Conservation (phyloP, 495 filamentous ascomycete genomes). For the Aspergillus kassunensis region DNA sequence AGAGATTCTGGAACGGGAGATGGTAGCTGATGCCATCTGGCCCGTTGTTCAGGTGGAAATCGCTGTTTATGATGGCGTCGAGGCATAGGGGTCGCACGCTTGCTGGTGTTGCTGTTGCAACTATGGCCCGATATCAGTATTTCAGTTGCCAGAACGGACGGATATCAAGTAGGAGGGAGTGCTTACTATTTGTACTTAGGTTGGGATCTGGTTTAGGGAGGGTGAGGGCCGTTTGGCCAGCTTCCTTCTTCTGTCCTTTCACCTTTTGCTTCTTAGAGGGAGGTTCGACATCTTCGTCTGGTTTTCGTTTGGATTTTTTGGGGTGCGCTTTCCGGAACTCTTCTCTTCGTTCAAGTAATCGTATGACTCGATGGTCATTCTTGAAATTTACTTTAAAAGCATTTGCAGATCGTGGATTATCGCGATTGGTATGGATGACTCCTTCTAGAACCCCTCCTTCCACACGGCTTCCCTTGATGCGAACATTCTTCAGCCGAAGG, state of each 20-base stretch:
- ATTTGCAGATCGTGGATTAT: conserved; percentile 47
- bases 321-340: conserved; percentile 53
- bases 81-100: conserved; percentile 27
- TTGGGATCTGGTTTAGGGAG: conserved; percentile 35
- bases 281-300: conserved; percentile 31
- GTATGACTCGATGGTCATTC: conserved; percentile 49
- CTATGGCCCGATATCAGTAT: conserved; percentile 22
- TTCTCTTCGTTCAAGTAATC: conserved; percentile 57
- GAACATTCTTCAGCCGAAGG: conserved; percentile 67
- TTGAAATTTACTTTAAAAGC: conserved; percentile 45
- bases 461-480: conserved; percentile 52
- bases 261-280: conserved; percentile 31
- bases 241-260: conserved; percentile 29
- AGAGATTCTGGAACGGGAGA: conserved; percentile 69
- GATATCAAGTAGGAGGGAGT: no score
- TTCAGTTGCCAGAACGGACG: no score
- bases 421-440: conserved; percentile 59
- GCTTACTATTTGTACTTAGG: conserved; percentile 38
- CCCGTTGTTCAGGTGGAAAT: conserved; percentile 38
- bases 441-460: conserved; percentile 63
- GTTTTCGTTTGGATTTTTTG: conserved; percentile 42
- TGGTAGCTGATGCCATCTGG: conserved; percentile 40
- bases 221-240: conserved; percentile 27
- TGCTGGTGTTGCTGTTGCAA: conserved; percentile 26
- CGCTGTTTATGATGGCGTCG: conserved; percentile 40